A percentile compares a stretch with the other conserved stretches of the same genome.
Evolutionary conservation across 305 asterid species (phyloP).

Genomic region (Fraxinus floribunda): DNA sequence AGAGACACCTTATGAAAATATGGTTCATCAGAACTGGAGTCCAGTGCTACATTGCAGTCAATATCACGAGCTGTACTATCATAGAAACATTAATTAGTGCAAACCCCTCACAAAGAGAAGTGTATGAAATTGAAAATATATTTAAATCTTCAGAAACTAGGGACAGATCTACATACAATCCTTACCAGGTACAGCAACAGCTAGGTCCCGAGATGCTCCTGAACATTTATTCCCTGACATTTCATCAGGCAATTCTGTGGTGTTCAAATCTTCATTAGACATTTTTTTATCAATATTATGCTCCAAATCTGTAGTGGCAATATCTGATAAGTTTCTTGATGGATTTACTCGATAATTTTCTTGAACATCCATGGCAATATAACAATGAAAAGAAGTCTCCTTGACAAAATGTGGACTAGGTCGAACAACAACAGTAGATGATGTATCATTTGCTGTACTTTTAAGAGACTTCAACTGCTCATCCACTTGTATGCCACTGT

Average conservation of each 20-base stretch:
- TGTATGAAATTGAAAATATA: neutral
- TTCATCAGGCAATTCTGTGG: slow-evolving; percentile 8
- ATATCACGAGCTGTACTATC: slow-evolving; percentile 36
- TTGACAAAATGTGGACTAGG: neutral
- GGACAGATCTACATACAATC: neutral
- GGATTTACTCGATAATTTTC: slow-evolving; percentile 12
- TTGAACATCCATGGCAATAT: slow-evolving; percentile 19
- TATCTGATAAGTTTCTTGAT: slow-evolving; percentile 7
- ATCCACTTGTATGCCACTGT: slow-evolving; percentile 24
- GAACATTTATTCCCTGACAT: slow-evolving; percentile 24
- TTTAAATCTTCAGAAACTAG: neutral
- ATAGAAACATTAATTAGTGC: neutral
- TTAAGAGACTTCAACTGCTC: slow-evolving; percentile 12
- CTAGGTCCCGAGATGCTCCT: slow-evolving; percentile 25
- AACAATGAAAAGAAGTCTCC: slow-evolving; percentile 16
- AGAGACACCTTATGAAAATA: slow-evolving; percentile 18
- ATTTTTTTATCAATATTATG: neutral
- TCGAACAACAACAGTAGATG: slow-evolving; percentile 14
- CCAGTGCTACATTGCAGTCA: slow-evolving; percentile 43
- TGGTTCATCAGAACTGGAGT: slow-evolving; percentile 32
- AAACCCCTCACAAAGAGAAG: neutral
- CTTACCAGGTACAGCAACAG: slow-evolving; percentile 44
- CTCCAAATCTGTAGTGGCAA: neutral
- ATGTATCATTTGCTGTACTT: slow-evolving; percentile 11
- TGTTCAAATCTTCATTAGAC: slow-evolving; percentile 25